These are phyloP conservation scores for Lactifluus pinguis DNA, from an alignment of 768 basidiomycete species.

Conservation along the genomic window DNA sequence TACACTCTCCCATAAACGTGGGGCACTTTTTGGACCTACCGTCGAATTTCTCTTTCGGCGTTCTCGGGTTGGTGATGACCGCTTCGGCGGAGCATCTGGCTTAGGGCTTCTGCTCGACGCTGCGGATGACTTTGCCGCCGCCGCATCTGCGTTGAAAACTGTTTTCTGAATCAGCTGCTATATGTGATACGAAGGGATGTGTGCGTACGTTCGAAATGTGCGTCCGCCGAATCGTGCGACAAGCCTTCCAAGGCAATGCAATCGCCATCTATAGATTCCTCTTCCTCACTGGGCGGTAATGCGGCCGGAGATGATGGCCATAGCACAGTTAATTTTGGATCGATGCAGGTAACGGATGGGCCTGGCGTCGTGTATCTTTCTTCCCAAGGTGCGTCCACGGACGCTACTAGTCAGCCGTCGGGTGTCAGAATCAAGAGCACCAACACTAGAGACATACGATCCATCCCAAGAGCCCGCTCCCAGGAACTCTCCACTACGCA, in stretches of 20 bases:
- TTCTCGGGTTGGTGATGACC: background rate
- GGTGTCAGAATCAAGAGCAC: background rate
- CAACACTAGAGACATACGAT: background rate
- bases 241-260: background rate
- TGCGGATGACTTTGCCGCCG: background rate
- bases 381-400: background rate
- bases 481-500: background rate
- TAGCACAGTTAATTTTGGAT: slow-evolving; percentile 7
- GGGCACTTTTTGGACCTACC: slow-evolving; percentile 2
- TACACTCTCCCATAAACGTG: background rate
- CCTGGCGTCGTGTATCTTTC: slow-evolving; percentile 1
- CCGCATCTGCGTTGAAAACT: too few relatives aligned
- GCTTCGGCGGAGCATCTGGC: background rate
- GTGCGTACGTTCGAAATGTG: background rate
- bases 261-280: background rate
- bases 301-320: slow-evolving; percentile 1
- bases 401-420: background rate
- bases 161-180: background rate
- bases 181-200: too few relatives aligned
- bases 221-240: background rate
- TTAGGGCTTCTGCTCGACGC: background rate
- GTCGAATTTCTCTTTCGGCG: slow-evolving; percentile 4
- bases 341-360: slow-evolving; percentile 4
- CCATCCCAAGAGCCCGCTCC: background rate
- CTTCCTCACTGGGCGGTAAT: background rate